Base-by-base conservation (phyloP, 164 flowering plant genomes). In the Stephania yunnanensis region DNA sequence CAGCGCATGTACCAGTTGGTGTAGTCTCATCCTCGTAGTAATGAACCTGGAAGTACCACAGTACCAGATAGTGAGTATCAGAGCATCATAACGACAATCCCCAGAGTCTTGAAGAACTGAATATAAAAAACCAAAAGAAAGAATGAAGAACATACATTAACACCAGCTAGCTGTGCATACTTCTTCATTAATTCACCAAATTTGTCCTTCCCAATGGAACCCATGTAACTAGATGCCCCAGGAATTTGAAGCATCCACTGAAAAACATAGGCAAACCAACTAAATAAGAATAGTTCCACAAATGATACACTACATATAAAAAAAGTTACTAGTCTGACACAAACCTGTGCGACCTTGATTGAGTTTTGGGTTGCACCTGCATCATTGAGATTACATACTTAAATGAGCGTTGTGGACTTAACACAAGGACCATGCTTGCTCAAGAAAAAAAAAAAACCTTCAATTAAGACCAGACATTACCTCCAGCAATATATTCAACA, bases 201-300 rank as follows among this genome's bases (percentile, higher is more conserved):
- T 78, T 92, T 95, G 83, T 95, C 98, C 83, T 92, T 93, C 73
- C 98, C 98, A 82, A 93, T 90, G 87, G 88, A 89, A 46, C 99
- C 98, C 71, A 95, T 95, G 76, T 85, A 96, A 79, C 97, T 86
- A 11, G 99, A 90, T 75, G 99, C 92, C 68, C 97, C 93, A 76
- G 99, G 98, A 77, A 75, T 83, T 88, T 93, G 99, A 77, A 96
- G 92, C 95, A 96, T 87, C 98, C 99, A 96, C 99, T 96, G 86
- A 66, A 85, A 74, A 69, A 72, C 22, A 68, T 9, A 80, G 50
- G 64, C 36, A 74, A 68, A 46, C 10, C 69, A 52, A 81, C 20
- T 69, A 12, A 20, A 76, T 30, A 20, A 29, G 22, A 11, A 68
- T 9, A 68, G 44, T 44, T 25, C 29, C 10, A 68, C 25, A 46